Evolutionary conservation across 2,329 filamentous ascomycete genomes (phyloP), one percentile per base, ranked within the genome.

Genomic region (Lanzia echinophila): DNA sequence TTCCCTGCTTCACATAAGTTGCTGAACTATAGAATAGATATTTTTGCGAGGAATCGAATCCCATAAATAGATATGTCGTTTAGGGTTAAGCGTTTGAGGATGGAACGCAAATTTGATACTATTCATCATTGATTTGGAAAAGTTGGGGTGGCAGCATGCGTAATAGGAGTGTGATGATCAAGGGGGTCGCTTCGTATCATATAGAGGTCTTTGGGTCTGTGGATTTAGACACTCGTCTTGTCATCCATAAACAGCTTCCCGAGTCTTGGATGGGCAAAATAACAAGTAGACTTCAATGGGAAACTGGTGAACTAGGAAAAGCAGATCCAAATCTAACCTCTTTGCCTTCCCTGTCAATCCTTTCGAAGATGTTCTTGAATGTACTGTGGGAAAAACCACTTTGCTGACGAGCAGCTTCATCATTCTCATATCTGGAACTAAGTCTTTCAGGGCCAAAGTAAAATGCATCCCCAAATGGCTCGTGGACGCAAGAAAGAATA

Each of bases 401-500:
- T 63, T 79, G 72, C 53, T 75, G 65, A 55, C 83, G 75, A 33
- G 72, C 70, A 39, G 72, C 71, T 49, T 71, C 71, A 60, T 96
- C 88, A 43, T 86, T 69, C 66, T 85, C 84, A 68, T 89, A 99
- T 64, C 94, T 83, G 50, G 81, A 75, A 65, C 87, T 85, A 63
- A 97, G 78, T 63, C 89, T 81, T 73, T 99, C 94, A 6, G 92
- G 91, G 50, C 94, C 92, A 68, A 87, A 97, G 75, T 97, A 97
- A 69, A 92, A 97, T 57, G 91, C 88, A 72, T 97, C 94, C 51
- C 92, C 92, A 72, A 97, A 97, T 5, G 94, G 94, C 74, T 99
- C 94, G 71, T 97, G 94, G 63, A 94, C 78, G 69, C 89, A 95
- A 65, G 86, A 78, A 56, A 97, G 79, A 51, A 79, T 84, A 67